Evolutionary conservation across 208 protist genomes (phyloP).

Genomic region (Tritrichomonas musculus): DNA sequence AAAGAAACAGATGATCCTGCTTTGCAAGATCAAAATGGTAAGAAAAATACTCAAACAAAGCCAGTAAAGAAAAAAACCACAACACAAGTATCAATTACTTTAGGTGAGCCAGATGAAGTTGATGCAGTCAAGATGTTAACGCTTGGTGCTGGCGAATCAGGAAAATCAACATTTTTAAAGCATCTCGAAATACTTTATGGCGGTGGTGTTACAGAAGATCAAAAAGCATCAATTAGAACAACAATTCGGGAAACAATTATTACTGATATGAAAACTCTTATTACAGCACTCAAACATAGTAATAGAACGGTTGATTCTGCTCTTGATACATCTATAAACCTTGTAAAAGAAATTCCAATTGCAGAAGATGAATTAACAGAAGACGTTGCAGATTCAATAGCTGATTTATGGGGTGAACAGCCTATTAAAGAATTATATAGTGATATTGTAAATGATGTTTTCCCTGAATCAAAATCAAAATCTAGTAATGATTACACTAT

Average conservation of each 20-base stretch:
- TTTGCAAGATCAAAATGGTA: no score
- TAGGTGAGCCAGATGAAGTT: not conserved
- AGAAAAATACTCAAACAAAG: no score
- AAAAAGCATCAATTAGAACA: not conserved
- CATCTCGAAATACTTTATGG: constrained; percentile 34
- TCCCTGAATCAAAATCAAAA: no score
- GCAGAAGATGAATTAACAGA: not conserved
- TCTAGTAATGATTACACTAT: no score
- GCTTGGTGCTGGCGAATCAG: not conserved
- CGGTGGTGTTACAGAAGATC: not conserved
- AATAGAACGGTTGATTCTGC: not conserved
- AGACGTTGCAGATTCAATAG: not conserved
- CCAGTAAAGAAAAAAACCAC: not conserved
- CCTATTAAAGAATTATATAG: not conserved
- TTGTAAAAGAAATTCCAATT: not conserved
- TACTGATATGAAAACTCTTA: not conserved
- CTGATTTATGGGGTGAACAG: constrained; percentile 6
- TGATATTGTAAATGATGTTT: not conserved
- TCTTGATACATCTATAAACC: not conserved
- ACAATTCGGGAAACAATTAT: not conserved
- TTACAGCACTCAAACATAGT: not conserved
- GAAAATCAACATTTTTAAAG: constrained; percentile 38
- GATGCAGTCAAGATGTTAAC: not conserved
- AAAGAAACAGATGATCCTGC: no score
- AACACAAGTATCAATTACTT: not conserved